Evolutionary conservation across 202 grass and related monocot genomes (phyloP).

Genomic region (Digitaria exilis): DNA sequence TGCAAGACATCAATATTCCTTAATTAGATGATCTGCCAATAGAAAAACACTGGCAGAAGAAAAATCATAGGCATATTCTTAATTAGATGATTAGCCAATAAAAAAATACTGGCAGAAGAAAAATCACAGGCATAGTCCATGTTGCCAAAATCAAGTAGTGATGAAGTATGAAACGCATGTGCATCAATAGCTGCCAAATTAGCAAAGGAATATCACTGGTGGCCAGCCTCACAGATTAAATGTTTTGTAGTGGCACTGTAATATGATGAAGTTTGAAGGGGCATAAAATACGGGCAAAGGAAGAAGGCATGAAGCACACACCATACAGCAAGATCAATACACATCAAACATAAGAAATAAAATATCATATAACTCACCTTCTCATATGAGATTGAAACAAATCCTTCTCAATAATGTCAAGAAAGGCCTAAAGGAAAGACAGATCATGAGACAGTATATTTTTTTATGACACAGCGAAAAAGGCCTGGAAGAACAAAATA

Average conservation of each 20-base stretch:
- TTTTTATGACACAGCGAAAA: background rate
- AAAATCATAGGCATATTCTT: background rate
- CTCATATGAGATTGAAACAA: constrained; percentile 92
- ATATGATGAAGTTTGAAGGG: background rate
- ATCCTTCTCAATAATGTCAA: constrained; percentile 97
- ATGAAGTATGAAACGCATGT: background rate
- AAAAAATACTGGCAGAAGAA: background rate
- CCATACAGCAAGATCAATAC: constrained; percentile 17
- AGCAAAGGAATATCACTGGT: background rate
- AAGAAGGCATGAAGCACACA: constrained; percentile 4
- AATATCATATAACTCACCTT: constrained; percentile 59
- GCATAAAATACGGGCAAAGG: constrained; percentile 2
- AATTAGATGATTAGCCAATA: constrained; percentile 16
- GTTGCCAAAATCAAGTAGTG: background rate
- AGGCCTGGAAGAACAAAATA: background rate
- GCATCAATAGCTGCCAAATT: constrained; percentile 15
- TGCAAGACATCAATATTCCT: constrained; percentile 41
- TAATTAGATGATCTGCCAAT: constrained; percentile 13
- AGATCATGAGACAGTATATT: background rate
- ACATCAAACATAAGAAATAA: constrained; percentile 22
- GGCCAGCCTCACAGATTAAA: constrained; percentile 16
- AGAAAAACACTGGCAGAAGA: background rate
- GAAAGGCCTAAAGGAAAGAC: constrained; percentile 68
- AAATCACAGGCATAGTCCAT: background rate
- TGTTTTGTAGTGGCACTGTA: background rate